phyloP scores from a whole-genome alignment of 345 rosid species.

The Pugionium cornutum region DNA sequence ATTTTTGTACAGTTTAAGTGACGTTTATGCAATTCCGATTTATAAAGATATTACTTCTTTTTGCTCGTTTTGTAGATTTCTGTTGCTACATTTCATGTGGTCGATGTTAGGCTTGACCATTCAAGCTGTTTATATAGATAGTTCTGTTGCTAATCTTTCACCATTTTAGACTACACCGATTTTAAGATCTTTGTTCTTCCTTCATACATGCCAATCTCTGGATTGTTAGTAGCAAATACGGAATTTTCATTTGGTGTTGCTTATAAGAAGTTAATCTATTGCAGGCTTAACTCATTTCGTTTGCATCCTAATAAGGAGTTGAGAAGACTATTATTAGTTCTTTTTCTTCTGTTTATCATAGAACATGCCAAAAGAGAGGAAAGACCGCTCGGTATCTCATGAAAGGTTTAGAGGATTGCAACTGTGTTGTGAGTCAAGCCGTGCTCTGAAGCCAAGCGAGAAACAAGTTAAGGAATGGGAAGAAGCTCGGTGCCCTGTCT shows the following conservation, averaged over 20 bases:
- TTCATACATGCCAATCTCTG: not conserved
- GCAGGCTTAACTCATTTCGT: conserved; percentile 16
- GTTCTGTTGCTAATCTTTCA: too few species aligned
- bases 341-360: conserved; percentile 5
- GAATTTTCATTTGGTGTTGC: not conserved
- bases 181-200: not conserved
- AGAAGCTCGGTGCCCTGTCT: conserved; percentile 93
- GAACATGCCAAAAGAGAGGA: conserved; percentile 89
- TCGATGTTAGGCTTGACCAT: not conserved
- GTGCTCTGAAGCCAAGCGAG: conserved; percentile 51
- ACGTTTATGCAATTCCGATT: too few species aligned
- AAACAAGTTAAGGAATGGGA: conserved; percentile 84
- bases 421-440: conserved; percentile 61
- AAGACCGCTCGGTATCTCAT: conserved; percentile 67
- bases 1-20: too few species aligned
- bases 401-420: conserved; percentile 66
- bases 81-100: not conserved
- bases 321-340: not conserved
- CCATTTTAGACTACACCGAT: not conserved
- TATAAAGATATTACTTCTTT: too few species aligned
- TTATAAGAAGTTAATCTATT: conserved; percentile 22
- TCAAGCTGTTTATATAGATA: conserved; percentile 3
- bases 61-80: too few species aligned
- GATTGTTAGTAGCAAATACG: not conserved
- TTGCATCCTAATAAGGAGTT: not conserved